Evolutionary conservation across 2,329 filamentous ascomycete genomes (phyloP).

Genomic region (Leptographium flavum): DNA sequence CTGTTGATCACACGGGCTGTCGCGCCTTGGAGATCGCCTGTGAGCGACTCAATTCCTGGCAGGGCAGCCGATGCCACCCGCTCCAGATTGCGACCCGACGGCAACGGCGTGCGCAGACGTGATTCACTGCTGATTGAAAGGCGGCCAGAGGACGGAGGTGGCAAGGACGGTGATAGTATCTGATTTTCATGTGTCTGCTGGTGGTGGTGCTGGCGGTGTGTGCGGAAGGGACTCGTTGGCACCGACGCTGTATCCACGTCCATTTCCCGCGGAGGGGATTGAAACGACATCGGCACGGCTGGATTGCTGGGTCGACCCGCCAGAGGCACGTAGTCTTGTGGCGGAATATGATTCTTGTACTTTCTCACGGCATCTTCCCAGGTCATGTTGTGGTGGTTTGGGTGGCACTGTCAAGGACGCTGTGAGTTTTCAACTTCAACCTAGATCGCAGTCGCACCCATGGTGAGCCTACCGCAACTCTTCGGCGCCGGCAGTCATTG

Average conservation of each 20-base stretch:
- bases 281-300: slow-evolving; percentile 22
- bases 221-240: slow-evolving; percentile 5
- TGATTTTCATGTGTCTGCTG: slow-evolving; percentile 1
- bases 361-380: slow-evolving; percentile 44
- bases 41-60: slow-evolving; percentile 35
- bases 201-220: neutral
- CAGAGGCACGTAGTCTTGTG: slow-evolving; percentile 32
- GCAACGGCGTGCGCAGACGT: slow-evolving; percentile 40
- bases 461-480: slow-evolving; percentile 48
- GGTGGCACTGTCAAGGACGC: slow-evolving; percentile 31
- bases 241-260: slow-evolving; percentile 32
- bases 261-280: slow-evolving; percentile 35
- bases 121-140: slow-evolving; percentile 25
- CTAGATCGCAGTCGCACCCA: neutral
- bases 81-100: slow-evolving; percentile 39
- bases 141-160: slow-evolving; percentile 19
- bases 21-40: slow-evolving; percentile 36
- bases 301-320: slow-evolving; percentile 25
- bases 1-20: slow-evolving; percentile 29
- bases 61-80: slow-evolving; percentile 29
- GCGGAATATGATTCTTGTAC: slow-evolving; percentile 38
- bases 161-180: neutral
- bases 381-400: slow-evolving; percentile 44
- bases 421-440: neutral
- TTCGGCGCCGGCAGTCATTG: slow-evolving; percentile 37